phyloP scores from a whole-genome alignment of 805 yeast species.

The Wickerhamomyces subpelliculosus region DNA sequence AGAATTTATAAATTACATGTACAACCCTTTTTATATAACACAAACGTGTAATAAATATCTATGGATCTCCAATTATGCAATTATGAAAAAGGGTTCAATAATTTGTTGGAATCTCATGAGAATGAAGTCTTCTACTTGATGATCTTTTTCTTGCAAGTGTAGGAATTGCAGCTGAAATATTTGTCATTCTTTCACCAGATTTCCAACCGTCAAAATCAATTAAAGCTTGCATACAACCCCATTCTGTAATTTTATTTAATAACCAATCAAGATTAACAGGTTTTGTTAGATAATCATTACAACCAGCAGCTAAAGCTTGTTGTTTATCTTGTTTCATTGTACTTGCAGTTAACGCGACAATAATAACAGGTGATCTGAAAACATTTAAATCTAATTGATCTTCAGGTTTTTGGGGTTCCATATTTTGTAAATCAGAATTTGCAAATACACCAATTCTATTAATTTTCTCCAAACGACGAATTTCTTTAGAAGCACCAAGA shows the following conservation, averaged over 20 bases:
- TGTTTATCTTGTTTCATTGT: slow-evolving; percentile 79
- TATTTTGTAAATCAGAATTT: slow-evolving; percentile 16
- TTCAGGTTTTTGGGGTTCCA: slow-evolving; percentile 25
- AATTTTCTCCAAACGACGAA: slow-evolving; percentile 72
- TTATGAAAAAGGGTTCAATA: no score
- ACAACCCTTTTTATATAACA: no score
- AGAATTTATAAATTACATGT: no score
- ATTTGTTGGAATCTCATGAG: neutral
- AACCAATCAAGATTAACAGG: slow-evolving; percentile 95
- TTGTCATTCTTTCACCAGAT: slow-evolving; percentile 36
- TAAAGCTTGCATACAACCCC: slow-evolving; percentile 99
- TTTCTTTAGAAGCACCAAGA: slow-evolving; percentile 88
- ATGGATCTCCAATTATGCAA: no score
- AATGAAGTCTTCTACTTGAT: slow-evolving; percentile 2
- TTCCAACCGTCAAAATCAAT: slow-evolving; percentile 95
- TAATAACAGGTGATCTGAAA: slow-evolving; percentile 94
- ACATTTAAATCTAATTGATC: slow-evolving; percentile 53
- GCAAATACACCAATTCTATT: slow-evolving; percentile 61
- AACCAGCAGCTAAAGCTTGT: slow-evolving; percentile 93
- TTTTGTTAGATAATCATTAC: slow-evolving; percentile 92
- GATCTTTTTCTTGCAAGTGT: slow-evolving; percentile 15
- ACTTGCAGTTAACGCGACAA: slow-evolving; percentile 94
- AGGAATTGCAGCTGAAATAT: slow-evolving; percentile 24
- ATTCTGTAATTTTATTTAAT: slow-evolving; percentile 86
- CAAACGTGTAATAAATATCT: no score